Percentiles rank a stretch among this genome's conserved stretches.
Conservation (phyloP, 2,329 filamentous ascomycete species). For the Cladobotryum protrusum region DNA sequence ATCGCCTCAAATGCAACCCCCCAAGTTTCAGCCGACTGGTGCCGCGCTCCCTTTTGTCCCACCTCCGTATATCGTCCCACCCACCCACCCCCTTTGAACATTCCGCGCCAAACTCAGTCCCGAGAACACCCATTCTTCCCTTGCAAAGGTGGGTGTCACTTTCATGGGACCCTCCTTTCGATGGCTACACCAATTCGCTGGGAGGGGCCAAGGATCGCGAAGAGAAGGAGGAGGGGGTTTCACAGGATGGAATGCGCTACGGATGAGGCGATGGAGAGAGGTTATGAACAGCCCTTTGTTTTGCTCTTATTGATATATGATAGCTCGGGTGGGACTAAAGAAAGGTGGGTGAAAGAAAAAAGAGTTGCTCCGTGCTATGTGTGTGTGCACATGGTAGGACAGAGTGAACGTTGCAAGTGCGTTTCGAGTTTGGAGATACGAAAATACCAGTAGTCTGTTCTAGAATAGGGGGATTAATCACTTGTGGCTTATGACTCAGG, state of each 20-base stretch:
- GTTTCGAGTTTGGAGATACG: conserved; percentile 9
- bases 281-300: no score
- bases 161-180: no score
- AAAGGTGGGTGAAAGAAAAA: not conserved
- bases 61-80: not conserved
- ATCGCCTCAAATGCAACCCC: not conserved
- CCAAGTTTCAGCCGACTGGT: not conserved
- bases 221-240: no score
- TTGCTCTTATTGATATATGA: no score
- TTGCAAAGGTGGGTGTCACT: no score
- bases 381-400: conserved; percentile 1
- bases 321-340: no score
- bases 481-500: no score
- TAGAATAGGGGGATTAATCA: not conserved
- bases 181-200: no score
- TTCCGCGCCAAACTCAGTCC: not conserved
- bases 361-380: not conserved
- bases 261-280: no score
- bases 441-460: not conserved
- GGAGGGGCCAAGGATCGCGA: no score
- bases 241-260: no score
- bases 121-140: not conserved
- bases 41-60: not conserved
- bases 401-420: conserved; percentile 8
- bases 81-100: not conserved